Evolutionary conservation across 2,329 filamentous ascomycete genomes (phyloP).

Genomic region (Volutella citrinella): DNA sequence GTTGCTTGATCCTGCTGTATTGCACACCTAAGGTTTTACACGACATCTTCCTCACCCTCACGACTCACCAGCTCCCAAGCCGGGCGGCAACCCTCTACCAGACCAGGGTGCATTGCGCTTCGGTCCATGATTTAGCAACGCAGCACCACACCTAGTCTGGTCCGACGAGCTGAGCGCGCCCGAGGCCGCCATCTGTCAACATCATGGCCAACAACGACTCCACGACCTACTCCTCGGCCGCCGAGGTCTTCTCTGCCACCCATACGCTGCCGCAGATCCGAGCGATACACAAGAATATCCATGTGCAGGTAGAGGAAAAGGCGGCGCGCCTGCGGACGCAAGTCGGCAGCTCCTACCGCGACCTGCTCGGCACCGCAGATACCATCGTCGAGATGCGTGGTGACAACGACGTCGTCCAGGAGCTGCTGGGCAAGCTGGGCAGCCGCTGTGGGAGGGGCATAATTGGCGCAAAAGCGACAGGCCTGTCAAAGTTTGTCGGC

Average conservation of each 20-base stretch:
- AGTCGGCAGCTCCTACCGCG: slow-evolving; percentile 72
- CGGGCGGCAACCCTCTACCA: too few relatives aligned
- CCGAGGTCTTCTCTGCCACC: slow-evolving; percentile 52
- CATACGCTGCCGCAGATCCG: slow-evolving; percentile 63
- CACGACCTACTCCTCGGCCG: slow-evolving; percentile 45
- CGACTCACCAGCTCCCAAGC: slow-evolving; percentile 7
- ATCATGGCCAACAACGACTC: slow-evolving; percentile 45
- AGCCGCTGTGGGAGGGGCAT: slow-evolving; percentile 71
- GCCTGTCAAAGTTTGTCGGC: slow-evolving; percentile 48
- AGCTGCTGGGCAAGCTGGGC: slow-evolving; percentile 68
- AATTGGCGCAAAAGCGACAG: slow-evolving; percentile 62
- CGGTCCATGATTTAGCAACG: too few relatives aligned
- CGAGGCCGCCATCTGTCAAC: slow-evolving; percentile 12
- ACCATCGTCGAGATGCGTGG: slow-evolving; percentile 87
- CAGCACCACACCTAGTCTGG: too few relatives aligned
- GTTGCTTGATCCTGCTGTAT: slow-evolving; percentile 26
- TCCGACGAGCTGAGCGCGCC: too few relatives aligned
- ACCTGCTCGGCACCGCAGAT: slow-evolving; percentile 87
- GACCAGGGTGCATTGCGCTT: too few relatives aligned
- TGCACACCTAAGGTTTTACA: slow-evolving; percentile 12
- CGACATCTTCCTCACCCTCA: slow-evolving; percentile 5
- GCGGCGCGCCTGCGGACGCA: slow-evolving; percentile 59
- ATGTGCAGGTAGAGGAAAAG: slow-evolving; percentile 60
- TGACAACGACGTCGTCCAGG: slow-evolving; percentile 73
- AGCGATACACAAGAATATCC: slow-evolving; percentile 58